These are phyloP conservation scores for Cocos nucifera DNA, from an alignment of 176 grass and related monocot species.

Conservation along the genomic window DNA sequence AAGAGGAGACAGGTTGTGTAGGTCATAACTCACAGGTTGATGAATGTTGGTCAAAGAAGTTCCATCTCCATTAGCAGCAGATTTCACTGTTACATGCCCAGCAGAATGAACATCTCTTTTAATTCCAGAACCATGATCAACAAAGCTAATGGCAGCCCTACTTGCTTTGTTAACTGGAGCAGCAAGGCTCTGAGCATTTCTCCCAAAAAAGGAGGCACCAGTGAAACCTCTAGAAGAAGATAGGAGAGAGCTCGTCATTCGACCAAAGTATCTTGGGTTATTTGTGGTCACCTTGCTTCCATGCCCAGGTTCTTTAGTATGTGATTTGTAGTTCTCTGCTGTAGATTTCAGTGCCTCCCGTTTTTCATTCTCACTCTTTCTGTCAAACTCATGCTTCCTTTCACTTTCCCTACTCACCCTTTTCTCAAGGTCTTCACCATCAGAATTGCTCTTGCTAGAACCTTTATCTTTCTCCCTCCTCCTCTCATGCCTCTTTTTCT, in stretches of 20 bases:
- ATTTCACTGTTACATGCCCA: slow-evolving; percentile 19
- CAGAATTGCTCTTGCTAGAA: slow-evolving; percentile 88
- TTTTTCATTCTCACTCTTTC: slow-evolving; percentile 39
- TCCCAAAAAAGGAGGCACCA: slow-evolving; percentile 55
- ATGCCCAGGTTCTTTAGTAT: slow-evolving; percentile 28
- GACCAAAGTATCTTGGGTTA: slow-evolving; percentile 61
- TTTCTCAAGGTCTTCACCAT: slow-evolving; percentile 66
- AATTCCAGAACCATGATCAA: slow-evolving; percentile 40
- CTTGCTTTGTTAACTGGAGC: slow-evolving; percentile 42
- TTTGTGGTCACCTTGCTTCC: slow-evolving; percentile 30
- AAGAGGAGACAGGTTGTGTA: not conserved
- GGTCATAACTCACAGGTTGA: slow-evolving; percentile 48
- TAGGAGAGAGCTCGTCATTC: slow-evolving; percentile 49
- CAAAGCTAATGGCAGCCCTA: slow-evolving; percentile 23
- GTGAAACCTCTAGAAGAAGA: slow-evolving; percentile 63
- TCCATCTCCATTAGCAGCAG: slow-evolving; percentile 45
- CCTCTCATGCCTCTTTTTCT: slow-evolving; percentile 50
- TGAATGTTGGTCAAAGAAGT: slow-evolving; percentile 34
- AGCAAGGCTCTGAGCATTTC: slow-evolving; percentile 35
- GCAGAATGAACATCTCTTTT: slow-evolving; percentile 51
- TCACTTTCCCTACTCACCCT: slow-evolving; percentile 37
- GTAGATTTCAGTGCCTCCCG: slow-evolving; percentile 21
- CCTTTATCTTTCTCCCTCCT: slow-evolving; percentile 73
- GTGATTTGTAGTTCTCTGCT: slow-evolving; percentile 31
- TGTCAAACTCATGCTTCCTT: slow-evolving; percentile 45